Evolutionary conservation across 495 filamentous ascomycete genomes (phyloP).

Genomic region (Penicillium paradoxum): DNA sequence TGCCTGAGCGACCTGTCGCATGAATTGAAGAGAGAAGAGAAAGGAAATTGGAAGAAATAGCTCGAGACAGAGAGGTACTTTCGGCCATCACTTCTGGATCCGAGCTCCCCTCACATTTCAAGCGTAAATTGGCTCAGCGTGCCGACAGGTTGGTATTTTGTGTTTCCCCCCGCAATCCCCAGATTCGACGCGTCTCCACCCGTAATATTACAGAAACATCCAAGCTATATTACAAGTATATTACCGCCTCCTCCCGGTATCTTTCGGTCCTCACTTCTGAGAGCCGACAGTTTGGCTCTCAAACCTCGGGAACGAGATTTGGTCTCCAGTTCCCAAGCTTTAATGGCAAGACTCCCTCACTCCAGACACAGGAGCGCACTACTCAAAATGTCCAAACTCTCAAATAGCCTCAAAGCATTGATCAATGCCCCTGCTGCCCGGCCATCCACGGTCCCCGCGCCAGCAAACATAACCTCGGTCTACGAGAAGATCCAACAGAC

Average conservation of each 20-base stretch:
- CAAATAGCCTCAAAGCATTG: constrained; percentile 61
- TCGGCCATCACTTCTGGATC: constrained; percentile 14
- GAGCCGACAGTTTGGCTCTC: neutral
- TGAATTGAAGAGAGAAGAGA: neutral
- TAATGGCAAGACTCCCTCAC: constrained; percentile 5
- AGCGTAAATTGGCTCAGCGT: neutral
- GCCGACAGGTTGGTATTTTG: neutral
- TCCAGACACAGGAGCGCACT: neutral
- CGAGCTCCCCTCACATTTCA: neutral
- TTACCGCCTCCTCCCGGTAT: neutral
- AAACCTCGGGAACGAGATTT: neutral
- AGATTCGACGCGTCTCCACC: neutral
- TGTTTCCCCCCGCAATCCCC: constrained; percentile 4
- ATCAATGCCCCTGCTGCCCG: constrained; percentile 65
- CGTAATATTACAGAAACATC: neutral
- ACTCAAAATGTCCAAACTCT: constrained; percentile 60
- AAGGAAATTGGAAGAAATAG: neutral
- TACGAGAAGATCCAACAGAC: constrained; percentile 55
- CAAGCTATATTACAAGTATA: neutral
- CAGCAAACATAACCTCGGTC: constrained; percentile 52
- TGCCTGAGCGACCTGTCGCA: neutral
- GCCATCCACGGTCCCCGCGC: constrained; percentile 60
- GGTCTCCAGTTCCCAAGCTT: neutral
- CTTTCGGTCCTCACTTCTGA: constrained; percentile 11
- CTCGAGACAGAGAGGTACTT: neutral